Evolutionary conservation across 257 asterid genomes (phyloP).

Genomic region (Ophiorrhiza pumila): DNA sequence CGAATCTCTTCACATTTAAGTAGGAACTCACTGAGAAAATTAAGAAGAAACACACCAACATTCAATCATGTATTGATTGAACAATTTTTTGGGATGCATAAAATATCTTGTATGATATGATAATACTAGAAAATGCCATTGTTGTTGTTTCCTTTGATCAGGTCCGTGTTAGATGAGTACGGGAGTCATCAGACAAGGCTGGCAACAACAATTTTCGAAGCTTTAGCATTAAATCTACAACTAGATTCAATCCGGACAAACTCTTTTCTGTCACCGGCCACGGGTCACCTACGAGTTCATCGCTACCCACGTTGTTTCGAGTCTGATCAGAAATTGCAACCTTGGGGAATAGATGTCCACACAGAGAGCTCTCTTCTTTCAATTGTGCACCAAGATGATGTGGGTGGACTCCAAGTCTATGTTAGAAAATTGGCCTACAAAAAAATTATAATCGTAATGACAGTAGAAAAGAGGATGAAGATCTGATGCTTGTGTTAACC

Average conservation of each 20-base stretch:
- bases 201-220: slow-evolving; percentile 44
- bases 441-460: too few relatives aligned
- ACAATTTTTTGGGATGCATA: too few relatives aligned
- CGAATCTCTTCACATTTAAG: neutral
- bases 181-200: slow-evolving; percentile 58
- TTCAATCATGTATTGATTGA: neutral
- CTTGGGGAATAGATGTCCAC: slow-evolving; percentile 68
- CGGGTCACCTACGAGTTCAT: slow-evolving; percentile 67
- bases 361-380: slow-evolving; percentile 82
- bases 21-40: neutral
- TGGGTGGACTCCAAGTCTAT: slow-evolving; percentile 89
- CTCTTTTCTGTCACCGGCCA: slow-evolving; percentile 46
- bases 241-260: slow-evolving; percentile 28
- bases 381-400: slow-evolving; percentile 72
- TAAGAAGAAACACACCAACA: neutral
- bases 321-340: slow-evolving; percentile 21
- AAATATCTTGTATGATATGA: too few relatives aligned
- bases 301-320: slow-evolving; percentile 65
- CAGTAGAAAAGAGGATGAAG: too few relatives aligned
- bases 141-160: neutral
- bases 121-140: too few relatives aligned
- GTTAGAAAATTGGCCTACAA: too few relatives aligned
- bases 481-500: too few relatives aligned
- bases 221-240: slow-evolving; percentile 45
- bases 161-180: slow-evolving; percentile 61